Evolutionary conservation across 164 flowering plant genomes (phyloP), one percentile per base, ranked within the genome.

Genomic region (Platanus orientalis): DNA sequence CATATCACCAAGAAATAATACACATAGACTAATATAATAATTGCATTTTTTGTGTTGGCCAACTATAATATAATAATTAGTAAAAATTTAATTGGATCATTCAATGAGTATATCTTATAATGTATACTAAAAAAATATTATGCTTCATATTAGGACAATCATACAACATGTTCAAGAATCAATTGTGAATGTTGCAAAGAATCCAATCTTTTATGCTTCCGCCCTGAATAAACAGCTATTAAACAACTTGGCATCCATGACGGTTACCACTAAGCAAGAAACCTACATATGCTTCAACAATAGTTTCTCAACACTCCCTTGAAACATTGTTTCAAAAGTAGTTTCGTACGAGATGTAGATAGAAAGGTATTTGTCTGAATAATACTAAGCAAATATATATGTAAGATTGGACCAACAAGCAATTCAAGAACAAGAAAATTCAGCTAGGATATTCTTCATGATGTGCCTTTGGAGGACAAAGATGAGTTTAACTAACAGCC

Each of bases 1-100:
- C 96, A 89, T 66, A 95, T 95, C 97, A 92, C 88, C 77, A 79
- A 53, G 24, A 62, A 45, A 64, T 21, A 9, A 29, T 42, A 30
- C 40, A 44, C 36, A 51, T 1, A 16, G 5, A 45, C 9, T 36
- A 1, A 7, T 14, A 45, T 12, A 19, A 25, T 40, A 52, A n/a
- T 4, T 9, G 11, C n/a, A 44, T 7, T 17, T n/a, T 3, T 40
- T 3, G 30, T 19, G 23, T 57, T 6, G 28, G 20, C 40, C 25
- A 39, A 42, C 53, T 16, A 49, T 17, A 52, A n/a, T 28, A 2
- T 21, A 55, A 50, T 21, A 25, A 14, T 21, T 26, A 6, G 45
- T 6, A 12, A 29, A 24, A 28, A 28, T 44, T 30, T 27, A 32
- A 32, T n/a, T 27, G 27, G 61, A 28, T 45, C 23, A 3, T 60